A percentile compares a stretch with the other conserved stretches of the same genome.
Conservation (phyloP, 106 monocot species). For the Allium cepa region DNA sequence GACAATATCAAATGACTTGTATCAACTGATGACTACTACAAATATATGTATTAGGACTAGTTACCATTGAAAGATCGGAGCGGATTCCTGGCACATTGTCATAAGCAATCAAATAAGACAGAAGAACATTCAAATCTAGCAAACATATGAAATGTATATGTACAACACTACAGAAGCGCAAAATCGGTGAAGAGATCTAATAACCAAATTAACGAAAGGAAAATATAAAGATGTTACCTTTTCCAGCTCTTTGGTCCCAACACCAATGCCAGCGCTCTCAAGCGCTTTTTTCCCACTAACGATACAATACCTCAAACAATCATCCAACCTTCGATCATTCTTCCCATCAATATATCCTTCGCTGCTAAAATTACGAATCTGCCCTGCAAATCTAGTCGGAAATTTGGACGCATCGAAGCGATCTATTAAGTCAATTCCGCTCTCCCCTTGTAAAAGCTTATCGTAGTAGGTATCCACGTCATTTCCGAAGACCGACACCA, state of each 20-base stretch:
- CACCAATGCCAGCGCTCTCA: slow-evolving; percentile 47
- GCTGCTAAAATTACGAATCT: slow-evolving; percentile 74
- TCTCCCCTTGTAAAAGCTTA: slow-evolving; percentile 66
- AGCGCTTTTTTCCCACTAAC: slow-evolving; percentile 95
- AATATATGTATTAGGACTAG: no score
- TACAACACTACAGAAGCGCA: no score
- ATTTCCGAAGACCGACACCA: slow-evolving; percentile 93
- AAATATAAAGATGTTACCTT: slow-evolving; percentile 21
- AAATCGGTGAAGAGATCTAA: no score
- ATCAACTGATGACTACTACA: no score
- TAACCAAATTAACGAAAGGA: neutral
- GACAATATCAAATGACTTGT: no score
- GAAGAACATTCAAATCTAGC: no score
- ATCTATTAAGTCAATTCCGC: slow-evolving; percentile 80
- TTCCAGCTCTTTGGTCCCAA: slow-evolving; percentile 23
- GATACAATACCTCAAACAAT: slow-evolving; percentile 68
- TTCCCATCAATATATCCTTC: slow-evolving; percentile 92
- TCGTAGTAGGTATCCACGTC: slow-evolving; percentile 87
- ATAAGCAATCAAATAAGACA: no score
- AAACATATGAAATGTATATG: no score
- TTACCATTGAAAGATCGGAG: no score
- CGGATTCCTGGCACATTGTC: no score
- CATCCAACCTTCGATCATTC: slow-evolving; percentile 76
- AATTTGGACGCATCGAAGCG: slow-evolving; percentile 86
- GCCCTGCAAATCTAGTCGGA: slow-evolving; percentile 85